These are phyloP conservation scores for Pyrus bretschneideri DNA, from an alignment of 306 rosid species.

Conservation along the genomic window DNA sequence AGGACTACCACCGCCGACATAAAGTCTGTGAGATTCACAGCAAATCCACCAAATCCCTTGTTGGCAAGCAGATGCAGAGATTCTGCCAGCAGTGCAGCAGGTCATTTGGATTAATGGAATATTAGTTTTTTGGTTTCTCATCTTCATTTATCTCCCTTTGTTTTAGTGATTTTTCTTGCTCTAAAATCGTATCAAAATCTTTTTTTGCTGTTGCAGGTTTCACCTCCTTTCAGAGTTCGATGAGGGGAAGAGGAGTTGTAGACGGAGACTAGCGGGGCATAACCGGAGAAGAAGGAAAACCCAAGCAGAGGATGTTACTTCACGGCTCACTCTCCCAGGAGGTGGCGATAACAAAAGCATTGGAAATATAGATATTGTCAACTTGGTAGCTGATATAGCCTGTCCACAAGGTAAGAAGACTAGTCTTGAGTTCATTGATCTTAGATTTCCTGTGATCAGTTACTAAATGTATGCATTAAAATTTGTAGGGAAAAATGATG, in stretches of 20 bases:
- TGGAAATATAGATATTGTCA: constrained; percentile 56
- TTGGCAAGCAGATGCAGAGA: constrained; percentile 65
- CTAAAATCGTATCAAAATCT: neutral
- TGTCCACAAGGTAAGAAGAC: constrained; percentile 52
- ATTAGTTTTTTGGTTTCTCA: neutral
- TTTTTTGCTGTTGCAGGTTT: constrained; percentile 36
- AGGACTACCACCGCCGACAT: constrained; percentile 87
- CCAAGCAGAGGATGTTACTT: constrained; percentile 66
- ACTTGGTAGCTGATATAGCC: constrained; percentile 64
- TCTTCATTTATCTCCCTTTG: neutral
- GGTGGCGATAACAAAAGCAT: constrained; percentile 24
- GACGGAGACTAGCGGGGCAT: constrained; percentile 91
- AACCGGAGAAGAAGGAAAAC: constrained; percentile 78
- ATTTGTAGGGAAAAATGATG: constrained; percentile 60
- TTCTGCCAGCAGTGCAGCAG: constrained; percentile 99
- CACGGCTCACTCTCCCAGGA: constrained; percentile 32
- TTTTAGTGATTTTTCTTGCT: neutral
- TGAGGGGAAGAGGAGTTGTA: constrained; percentile 85
- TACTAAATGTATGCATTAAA: constrained; percentile 14
- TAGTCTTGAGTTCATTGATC: neutral
- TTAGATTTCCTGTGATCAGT: neutral
- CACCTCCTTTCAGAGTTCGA: constrained; percentile 78
- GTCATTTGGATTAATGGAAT: constrained; percentile 5
- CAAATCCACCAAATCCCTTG: constrained; percentile 64
- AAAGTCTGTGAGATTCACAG: constrained; percentile 85